phyloP scores from a whole-genome alignment of 1,284 basidiomycete species.

The Marasmius oreades region DNA sequence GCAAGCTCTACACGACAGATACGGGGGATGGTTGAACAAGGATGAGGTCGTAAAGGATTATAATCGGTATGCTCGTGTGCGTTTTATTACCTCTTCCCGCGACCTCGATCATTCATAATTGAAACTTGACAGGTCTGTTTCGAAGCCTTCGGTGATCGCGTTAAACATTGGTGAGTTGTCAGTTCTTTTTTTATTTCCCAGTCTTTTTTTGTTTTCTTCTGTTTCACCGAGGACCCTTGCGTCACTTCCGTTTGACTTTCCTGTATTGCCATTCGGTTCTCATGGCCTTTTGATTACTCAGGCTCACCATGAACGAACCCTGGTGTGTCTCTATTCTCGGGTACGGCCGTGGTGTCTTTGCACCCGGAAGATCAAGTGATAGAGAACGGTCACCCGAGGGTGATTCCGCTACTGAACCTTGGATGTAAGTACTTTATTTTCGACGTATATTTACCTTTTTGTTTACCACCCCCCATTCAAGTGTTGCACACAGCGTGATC shows the following conservation, averaged over 20 bases:
- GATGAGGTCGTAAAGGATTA: constrained; percentile 63
- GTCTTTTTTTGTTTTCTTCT: not conserved
- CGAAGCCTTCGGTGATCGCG: constrained; percentile 68
- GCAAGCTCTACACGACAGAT: constrained; percentile 64
- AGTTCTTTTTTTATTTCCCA: constrained; percentile 1
- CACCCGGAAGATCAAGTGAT: constrained; percentile 66
- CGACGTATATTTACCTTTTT: constrained; percentile 7
- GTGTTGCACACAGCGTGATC: constrained; percentile 67
- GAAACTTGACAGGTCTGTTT: constrained; percentile 53
- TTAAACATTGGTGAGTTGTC: constrained; percentile 62
- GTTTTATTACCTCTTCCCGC: constrained; percentile 13
- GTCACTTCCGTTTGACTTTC: not conserved
- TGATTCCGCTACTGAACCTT: constrained; percentile 65
- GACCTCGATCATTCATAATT: not conserved
- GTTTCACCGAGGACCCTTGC: not conserved
- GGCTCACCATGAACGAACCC: constrained; percentile 73
- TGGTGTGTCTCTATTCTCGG: constrained; percentile 72
- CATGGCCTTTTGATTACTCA: no score
- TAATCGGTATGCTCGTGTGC: constrained; percentile 56
- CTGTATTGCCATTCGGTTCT: not conserved
- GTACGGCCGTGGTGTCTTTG: constrained; percentile 62
- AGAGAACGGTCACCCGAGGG: constrained; percentile 52
- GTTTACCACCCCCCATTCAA: constrained; percentile 21
- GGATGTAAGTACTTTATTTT: constrained; percentile 49
- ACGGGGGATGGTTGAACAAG: constrained; percentile 71